These are phyloP conservation scores for Cydonia oblonga DNA, from an alignment of 331 rosid species.

Conservation along the genomic window DNA sequence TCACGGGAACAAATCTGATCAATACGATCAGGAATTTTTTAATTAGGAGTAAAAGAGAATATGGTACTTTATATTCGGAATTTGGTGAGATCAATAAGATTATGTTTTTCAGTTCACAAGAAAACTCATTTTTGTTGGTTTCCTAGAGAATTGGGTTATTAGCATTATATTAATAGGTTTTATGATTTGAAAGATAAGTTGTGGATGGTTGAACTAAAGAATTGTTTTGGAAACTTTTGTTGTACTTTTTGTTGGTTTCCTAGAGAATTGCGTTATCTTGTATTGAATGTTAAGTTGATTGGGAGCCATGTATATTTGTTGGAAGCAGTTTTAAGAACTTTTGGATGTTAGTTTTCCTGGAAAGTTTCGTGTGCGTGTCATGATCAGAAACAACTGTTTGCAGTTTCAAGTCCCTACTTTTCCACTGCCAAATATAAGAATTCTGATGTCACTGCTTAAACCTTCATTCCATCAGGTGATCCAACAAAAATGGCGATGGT, in stretches of 20 bases:
- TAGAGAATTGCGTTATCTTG: neutral
- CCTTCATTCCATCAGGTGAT: slow-evolving; percentile 53
- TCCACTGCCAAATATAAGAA: neutral
- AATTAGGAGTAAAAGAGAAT: neutral
- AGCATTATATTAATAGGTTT: too few species aligned
- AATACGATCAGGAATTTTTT: neutral
- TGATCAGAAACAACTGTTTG: neutral
- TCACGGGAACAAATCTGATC: neutral
- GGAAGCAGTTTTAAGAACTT: neutral
- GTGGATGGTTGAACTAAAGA: too few species aligned
- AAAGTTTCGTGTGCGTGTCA: neutral
- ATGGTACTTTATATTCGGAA: neutral
- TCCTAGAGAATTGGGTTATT: neutral
- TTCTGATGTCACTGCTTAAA: neutral
- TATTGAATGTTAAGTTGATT: neutral
- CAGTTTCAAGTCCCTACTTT: neutral
- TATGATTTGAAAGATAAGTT: too few species aligned
- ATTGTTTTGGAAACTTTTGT: too few species aligned
- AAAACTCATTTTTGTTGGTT: neutral
- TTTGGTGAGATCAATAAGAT: neutral
- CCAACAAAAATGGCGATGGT: slow-evolving; percentile 83
- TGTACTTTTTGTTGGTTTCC: too few species aligned
- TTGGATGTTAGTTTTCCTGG: neutral
- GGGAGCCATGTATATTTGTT: neutral
- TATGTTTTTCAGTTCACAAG: neutral